These are phyloP conservation scores for Agrostemma githago DNA, from an alignment of 148 eudicot species.

Conservation along the genomic window DNA sequence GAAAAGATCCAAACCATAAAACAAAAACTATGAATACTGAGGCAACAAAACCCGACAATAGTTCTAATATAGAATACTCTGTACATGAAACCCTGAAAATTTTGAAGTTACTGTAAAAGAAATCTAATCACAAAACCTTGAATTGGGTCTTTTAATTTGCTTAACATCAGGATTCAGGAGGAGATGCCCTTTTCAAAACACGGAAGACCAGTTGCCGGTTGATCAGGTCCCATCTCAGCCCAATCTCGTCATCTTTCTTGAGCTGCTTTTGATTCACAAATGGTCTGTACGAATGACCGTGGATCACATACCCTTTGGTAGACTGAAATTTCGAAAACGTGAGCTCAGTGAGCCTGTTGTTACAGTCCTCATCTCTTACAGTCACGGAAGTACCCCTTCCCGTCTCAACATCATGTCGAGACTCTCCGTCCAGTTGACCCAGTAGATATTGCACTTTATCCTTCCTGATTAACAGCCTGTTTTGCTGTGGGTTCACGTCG, in stretches of 20 bases:
- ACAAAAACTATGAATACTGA: too few species aligned
- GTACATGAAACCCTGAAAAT: too few species aligned
- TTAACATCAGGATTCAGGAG: neutral
- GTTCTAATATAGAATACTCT: too few species aligned
- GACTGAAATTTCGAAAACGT: neutral
- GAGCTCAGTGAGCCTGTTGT: too few species aligned
- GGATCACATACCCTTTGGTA: neutral
- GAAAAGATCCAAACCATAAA: too few species aligned
- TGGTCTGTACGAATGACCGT: neutral
- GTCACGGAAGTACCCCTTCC: neutral
- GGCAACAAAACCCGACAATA: too few species aligned
- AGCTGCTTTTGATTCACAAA: neutral
- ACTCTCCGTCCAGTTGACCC: neutral
- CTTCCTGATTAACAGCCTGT: neutral
- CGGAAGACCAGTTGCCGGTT: neutral
- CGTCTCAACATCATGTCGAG: neutral
- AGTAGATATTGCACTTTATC: neutral
- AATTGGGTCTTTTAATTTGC: too few species aligned
- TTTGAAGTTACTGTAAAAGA: too few species aligned
- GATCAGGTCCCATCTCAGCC: neutral
- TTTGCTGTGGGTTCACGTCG: neutral
- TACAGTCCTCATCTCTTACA: neutral
- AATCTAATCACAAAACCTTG: too few species aligned
- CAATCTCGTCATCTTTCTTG: neutral
- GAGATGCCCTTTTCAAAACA: conserved; percentile 3